phyloP scores from a whole-genome alignment of 768 basidiomycete species.

The Lactifluus rugatus region DNA sequence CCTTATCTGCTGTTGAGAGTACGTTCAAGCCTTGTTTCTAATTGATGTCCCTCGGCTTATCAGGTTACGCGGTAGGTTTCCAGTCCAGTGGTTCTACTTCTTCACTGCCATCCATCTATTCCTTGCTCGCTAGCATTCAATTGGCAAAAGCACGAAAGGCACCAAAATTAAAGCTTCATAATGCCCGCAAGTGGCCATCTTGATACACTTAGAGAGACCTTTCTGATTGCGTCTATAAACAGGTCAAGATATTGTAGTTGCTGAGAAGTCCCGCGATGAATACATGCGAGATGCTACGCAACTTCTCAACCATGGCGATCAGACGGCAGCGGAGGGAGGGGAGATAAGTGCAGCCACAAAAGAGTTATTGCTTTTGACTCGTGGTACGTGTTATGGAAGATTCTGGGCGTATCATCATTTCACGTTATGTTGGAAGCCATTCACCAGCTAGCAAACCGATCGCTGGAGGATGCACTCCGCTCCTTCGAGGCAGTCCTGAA shows the following conservation, averaged over 20 bases:
- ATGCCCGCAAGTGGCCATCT: conserved; percentile 53
- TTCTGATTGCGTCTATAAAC: neutral
- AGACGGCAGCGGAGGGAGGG: conserved; percentile 46
- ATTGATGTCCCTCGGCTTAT: conserved; percentile 10
- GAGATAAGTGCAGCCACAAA: conserved; percentile 43
- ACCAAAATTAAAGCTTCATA: conserved; percentile 64
- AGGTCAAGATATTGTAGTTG: conserved; percentile 58
- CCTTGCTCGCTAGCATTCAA: conserved; percentile 77
- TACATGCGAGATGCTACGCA: conserved; percentile 62
- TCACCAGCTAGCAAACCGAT: conserved; percentile 67
- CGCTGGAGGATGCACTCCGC: conserved; percentile 72
- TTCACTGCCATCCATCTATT: conserved; percentile 63
- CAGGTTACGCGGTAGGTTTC: conserved; percentile 34
- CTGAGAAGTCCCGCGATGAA: conserved; percentile 55
- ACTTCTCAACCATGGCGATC: conserved; percentile 51
- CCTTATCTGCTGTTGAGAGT: conserved; percentile 58
- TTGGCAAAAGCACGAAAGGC: conserved; percentile 72
- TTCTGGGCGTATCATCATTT: neutral
- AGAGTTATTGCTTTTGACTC: conserved; percentile 48
- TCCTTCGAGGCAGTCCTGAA: conserved; percentile 74
- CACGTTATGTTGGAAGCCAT: conserved; percentile 43
- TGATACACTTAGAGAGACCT: neutral
- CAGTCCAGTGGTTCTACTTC: conserved; percentile 38
- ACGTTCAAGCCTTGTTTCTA: conserved; percentile 22
- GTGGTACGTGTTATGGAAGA: conserved; percentile 37